Evolutionary conservation across 352 stramenopile species (phyloP), one percentile per base, ranked within the genome.

Genomic region (Globisporangium apiculatum): DNA sequence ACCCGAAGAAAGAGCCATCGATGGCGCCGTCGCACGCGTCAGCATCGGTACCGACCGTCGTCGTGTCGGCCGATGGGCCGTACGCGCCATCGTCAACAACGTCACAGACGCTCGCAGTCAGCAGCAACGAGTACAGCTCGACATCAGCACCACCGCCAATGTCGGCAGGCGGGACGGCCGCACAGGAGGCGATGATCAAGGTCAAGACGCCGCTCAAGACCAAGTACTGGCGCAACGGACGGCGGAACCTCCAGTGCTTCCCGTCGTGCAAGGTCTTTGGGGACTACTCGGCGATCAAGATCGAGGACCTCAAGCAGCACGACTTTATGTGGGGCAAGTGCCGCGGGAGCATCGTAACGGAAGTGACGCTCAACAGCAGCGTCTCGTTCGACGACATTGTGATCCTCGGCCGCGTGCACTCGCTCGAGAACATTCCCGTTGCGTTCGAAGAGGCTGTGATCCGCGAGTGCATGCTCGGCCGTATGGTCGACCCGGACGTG

Each of bases 321-420:
- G 84, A 94, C 61, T 94, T 94, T 52, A 94, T 94, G 84, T 94
- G 84, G 84, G 84, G 84, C 71, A 94, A 94, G 68, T 94, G 84
- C 62, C 79, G 84, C 31, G 84, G 84, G 58, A 90, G 77, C 60
- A 64, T 94, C 40, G 79, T 91, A 24, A 87, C 83, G 0, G 84
- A 94, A 61, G 79, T 94, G 17, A 87, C 81, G 49, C 73, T 94
- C 49, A 92, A 91, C 67, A 89, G 74, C 68, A 89, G 75, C 68
- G 73, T 88, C 52, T 75, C 78, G 7, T 91, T 91, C 48, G 80
- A 92, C 64, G 79, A 94, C 60, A 73, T 94, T 37, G 58, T 92
- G 51, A 68, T 94, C 58, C 65, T 94, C 11, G 81, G 79, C 7
- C 84, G 84, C 38, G 82, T 94, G 35, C 84, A 94, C 69, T 94